A percentile compares a stretch with the other conserved stretches of the same genome.
phyloP scores from a whole-genome alignment of 2,329 filamentous ascomycete species.

The Pseudopyricularia javanii region DNA sequence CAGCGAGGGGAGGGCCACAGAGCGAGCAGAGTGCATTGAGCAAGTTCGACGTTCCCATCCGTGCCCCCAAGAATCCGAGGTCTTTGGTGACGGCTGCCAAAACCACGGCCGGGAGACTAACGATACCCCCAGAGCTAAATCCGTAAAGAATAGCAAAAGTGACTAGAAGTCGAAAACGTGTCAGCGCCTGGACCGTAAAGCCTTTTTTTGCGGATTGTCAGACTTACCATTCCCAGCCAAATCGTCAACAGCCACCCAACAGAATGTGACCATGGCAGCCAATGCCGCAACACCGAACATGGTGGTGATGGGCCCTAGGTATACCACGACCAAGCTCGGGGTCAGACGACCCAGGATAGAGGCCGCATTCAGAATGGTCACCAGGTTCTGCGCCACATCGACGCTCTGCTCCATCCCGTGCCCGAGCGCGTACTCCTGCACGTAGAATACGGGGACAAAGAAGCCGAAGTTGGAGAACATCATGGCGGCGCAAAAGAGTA shows the following conservation, averaged over 20 bases:
- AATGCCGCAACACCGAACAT: slow-evolving; percentile 12
- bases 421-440: slow-evolving; percentile 5
- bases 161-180: slow-evolving; percentile 6
- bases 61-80: slow-evolving; percentile 5
- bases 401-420: slow-evolving; percentile 3
- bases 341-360: slow-evolving; percentile 18
- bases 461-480: slow-evolving; percentile 5
- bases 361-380: slow-evolving; percentile 20
- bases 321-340: slow-evolving; percentile 16
- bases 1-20: slow-evolving; percentile 5
- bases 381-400: slow-evolving; percentile 9
- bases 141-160: slow-evolving; percentile 19
- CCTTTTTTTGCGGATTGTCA: too few species aligned
- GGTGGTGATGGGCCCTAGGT: slow-evolving; percentile 18
- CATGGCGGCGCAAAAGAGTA: slow-evolving; percentile 5
- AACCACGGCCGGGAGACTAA: slow-evolving; percentile 6
- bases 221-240: slow-evolving; percentile 10
- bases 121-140: slow-evolving; percentile 15
- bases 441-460: slow-evolving; percentile 6
- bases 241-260: slow-evolving; percentile 18
- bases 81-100: slow-evolving; percentile 5
- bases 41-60: slow-evolving; percentile 4
- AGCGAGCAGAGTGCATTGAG: slow-evolving; percentile 4
- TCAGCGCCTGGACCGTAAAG: too few species aligned
- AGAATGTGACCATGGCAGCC: slow-evolving; percentile 17